A percentile compares a stretch with the other conserved stretches of the same genome.
phyloP scores from a whole-genome alignment of 345 rosid genomes.

The Brassica carinata region DNA sequence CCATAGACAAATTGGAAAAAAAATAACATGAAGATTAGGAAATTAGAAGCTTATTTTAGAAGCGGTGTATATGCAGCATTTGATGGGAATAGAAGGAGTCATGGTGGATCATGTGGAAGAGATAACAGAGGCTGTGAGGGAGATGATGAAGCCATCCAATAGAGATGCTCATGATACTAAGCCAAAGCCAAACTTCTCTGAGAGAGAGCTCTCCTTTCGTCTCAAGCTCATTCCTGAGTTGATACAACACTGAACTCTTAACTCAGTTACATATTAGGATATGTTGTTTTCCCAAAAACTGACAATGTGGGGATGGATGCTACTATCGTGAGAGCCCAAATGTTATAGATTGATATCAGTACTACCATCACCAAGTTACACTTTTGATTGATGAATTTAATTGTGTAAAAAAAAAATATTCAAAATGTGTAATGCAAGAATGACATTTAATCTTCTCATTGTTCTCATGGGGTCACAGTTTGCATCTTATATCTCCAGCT shows the following conservation, averaged over 20 bases:
- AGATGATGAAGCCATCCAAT: conserved; percentile 54
- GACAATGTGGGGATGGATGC: conserved; percentile 6
- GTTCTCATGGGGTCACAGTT: neutral
- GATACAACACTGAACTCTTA: conserved; percentile 55
- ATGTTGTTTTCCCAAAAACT: conserved; percentile 11
- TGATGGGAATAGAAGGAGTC: conserved; percentile 93
- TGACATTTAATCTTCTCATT: neutral
- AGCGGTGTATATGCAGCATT: conserved; percentile 85
- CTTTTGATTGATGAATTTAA: neutral
- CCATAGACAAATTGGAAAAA: neutral
- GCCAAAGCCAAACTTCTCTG: conserved; percentile 64
- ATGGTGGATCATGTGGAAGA: conserved; percentile 83
- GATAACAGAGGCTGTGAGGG: conserved; percentile 63
- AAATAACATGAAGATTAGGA: neutral
- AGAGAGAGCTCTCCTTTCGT: conserved; percentile 79
- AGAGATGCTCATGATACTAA: conserved; percentile 30
- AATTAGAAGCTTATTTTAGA: conserved; percentile 35
- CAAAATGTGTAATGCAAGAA: neutral
- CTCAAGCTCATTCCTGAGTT: conserved; percentile 85
- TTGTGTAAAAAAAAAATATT: neutral
- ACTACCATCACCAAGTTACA: neutral
- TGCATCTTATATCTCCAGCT: neutral
- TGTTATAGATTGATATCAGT: conserved; percentile 5
- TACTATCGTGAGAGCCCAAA: conserved; percentile 10
- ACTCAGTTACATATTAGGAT: conserved; percentile 4